These are phyloP conservation scores for Corynascus novoguineensis DNA, from an alignment of 495 filamentous ascomycete genomes.

Conservation along the genomic window DNA sequence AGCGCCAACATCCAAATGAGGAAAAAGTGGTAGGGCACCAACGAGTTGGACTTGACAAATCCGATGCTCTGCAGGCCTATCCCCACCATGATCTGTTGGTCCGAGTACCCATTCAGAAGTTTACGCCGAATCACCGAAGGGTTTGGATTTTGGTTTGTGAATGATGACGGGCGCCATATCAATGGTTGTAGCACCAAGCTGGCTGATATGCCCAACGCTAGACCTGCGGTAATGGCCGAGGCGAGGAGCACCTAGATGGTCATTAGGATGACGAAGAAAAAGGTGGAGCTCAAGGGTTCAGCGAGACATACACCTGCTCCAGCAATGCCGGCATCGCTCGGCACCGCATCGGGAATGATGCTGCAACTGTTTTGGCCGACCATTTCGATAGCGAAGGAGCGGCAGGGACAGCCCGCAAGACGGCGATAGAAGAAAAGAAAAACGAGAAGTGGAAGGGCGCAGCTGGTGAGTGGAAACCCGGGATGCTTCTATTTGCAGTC, in stretches of 20 bases:
- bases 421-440: not conserved
- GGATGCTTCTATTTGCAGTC: too few relatives aligned
- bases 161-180: constrained; percentile 18
- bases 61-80: constrained; percentile 54
- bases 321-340: constrained; percentile 53
- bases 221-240: constrained; percentile 51
- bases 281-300: too few relatives aligned
- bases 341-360: constrained; percentile 35
- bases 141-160: constrained; percentile 26
- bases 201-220: constrained; percentile 42
- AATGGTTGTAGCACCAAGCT: constrained; percentile 46
- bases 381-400: constrained; percentile 12
- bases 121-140: constrained; percentile 46
- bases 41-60: constrained; percentile 43
- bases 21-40: constrained; percentile 58
- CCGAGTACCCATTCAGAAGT: constrained; percentile 51
- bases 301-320: constrained; percentile 48
- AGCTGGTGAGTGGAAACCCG: too few relatives aligned
- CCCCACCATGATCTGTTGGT: constrained; percentile 57
- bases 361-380: constrained; percentile 39
- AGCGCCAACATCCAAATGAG: constrained; percentile 56
- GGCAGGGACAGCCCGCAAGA: not conserved
- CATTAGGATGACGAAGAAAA: not conserved
- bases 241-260: constrained; percentile 49
- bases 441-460: too few relatives aligned